Evolutionary conservation across 2,329 filamentous ascomycete genomes (phyloP).

Genomic region (Chrysoporthe austroafricana): DNA sequence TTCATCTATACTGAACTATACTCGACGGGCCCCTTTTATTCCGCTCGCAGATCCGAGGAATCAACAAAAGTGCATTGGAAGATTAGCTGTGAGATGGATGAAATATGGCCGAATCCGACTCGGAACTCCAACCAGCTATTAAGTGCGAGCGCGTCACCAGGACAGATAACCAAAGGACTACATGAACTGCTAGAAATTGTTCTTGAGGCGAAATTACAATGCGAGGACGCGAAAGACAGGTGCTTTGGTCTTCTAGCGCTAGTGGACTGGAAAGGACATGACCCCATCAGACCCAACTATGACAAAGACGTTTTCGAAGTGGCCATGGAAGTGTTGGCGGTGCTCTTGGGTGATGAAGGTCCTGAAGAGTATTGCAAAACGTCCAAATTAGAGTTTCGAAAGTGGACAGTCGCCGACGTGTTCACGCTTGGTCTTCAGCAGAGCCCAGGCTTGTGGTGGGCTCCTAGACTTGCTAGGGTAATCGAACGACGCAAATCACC

Average conservation of each 20-base stretch:
- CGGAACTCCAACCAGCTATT: neutral
- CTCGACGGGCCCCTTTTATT: no score
- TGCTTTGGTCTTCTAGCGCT: neutral
- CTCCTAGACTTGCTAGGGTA: neutral
- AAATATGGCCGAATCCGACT: no score
- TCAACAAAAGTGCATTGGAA: neutral
- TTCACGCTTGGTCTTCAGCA: neutral
- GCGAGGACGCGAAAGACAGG: slow-evolving; percentile 3
- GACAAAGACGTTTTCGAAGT: neutral
- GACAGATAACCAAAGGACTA: no score
- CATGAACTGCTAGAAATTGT: neutral
- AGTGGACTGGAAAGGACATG: neutral
- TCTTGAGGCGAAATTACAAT: neutral
- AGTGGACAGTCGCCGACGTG: no score
- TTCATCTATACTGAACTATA: no score
- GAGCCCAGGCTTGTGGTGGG: neutral
- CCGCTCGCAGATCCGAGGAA: neutral
- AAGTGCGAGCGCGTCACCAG: no score
- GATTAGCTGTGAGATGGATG: neutral
- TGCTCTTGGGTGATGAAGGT: neutral
- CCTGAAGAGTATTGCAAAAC: neutral
- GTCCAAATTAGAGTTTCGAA: neutral
- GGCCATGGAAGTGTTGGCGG: neutral
- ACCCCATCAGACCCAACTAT: slow-evolving; percentile 6
- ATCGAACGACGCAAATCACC: neutral